Base-by-base conservation (phyloP, 345 rosid genomes). In the Ricinus communis region DNA sequence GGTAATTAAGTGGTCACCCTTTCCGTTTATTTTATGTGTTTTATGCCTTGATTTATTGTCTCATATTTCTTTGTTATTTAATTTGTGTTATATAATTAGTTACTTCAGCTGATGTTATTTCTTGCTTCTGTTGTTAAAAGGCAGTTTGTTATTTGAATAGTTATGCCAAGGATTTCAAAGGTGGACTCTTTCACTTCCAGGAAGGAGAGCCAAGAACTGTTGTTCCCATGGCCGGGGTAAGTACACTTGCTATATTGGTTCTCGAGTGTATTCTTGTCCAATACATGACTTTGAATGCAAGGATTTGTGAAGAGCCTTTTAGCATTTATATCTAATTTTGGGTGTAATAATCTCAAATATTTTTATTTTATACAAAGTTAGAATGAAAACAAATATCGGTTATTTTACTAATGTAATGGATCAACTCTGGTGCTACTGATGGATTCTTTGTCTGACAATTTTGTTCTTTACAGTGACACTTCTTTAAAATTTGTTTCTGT, bases 101-200 rank as follows among this genome's bases (percentile, higher is more conserved):
- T 52, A 64, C 27, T 33, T 10, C 47, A 70, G 52, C 69, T 79
- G 36, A 78, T 22, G 33, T 63, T 62, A 19, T 49, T 75, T 68
- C 33, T 49, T 24, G 28, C 9, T 66, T 50, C 41, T 47, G 41
- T 62, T 72, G 76, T 71, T 70, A 65, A 75, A 85, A 95, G 97
- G 99, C 93, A 82, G 97, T 95, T 27, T 95, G 97, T 82, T 95
- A 95, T 80, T 85, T 95, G 88, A 92, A 87, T 82, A 85, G 80
- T 65, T 84, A 83, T 50, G 92, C 53, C 9, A 77, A 77, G 74
- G 91, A 90, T 49, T 94, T 92, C 75, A 68, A 81, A 82, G 99
- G 99, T 19, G 97, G 99, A 15, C 81, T 85, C 50, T 88, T 95
- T 72, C 95, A 80, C 80, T 95, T 95, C 79, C 93, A 85, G 72